Evolutionary conservation across 495 filamentous ascomycete genomes (phyloP), one percentile per base, ranked within the genome.

Genomic region (Aspergillus coremiiformis): DNA sequence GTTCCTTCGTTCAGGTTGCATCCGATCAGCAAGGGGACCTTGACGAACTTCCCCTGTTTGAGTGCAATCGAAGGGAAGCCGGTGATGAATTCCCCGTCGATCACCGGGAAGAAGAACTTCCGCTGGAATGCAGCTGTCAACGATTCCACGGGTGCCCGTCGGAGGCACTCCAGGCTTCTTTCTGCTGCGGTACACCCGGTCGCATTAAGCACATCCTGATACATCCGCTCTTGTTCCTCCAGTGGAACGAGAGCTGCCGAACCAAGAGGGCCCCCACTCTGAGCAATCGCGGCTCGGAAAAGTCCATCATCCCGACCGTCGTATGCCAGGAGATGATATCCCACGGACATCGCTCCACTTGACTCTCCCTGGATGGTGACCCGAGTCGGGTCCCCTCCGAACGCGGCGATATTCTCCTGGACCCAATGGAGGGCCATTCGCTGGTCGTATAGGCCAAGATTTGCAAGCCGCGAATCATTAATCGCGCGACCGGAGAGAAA

Each of bases 341-440:
- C 73, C 5, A 81, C 69, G 30, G 66, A 72, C 11, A 68, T 58
- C 12, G 67, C 77, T 6, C 80, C 80, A 1, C 77, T 75, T 19
- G 76, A 81, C 59, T 85, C 80, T 44, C 82, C 83, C 71, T 78
- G 80, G 51, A 85, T 80, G 29, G 80, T 83, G 11, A 85, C 79
- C 64, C 42, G 33, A 6, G 8, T 12, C 0, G 55, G 55, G 32
- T 57, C 55, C n/a, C 55, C 55, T 3, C 55, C 29, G 54, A 79
- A 77, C 10, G 59, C 59, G 3, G 39, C 61, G 43, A 79, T 77
- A 47, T 78, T 73, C 29, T 76, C 70, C 35, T 76, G 65, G 3
- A 81, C 57, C 78, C 78, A 82, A 15, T 74, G 67, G 39, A 82
- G 49, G 0, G 74, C 78, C 14, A 77, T 50, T 1, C 78, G 58